Evolutionary conservation across 768 basidiomycete species (phyloP).

Genomic region (Porphyrellus cyaneotinctus): DNA sequence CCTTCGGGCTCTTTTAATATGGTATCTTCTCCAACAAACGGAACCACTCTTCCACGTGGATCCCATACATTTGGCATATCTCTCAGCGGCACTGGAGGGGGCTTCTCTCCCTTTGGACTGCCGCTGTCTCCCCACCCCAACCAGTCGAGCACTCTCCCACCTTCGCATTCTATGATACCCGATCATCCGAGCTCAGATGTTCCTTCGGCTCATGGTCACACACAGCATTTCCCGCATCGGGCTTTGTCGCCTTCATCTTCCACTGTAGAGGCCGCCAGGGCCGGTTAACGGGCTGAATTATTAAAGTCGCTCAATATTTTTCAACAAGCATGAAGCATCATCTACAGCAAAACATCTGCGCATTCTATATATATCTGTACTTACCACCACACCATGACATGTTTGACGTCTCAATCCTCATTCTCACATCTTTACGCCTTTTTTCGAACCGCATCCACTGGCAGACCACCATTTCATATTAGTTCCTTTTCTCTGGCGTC

Average conservation of each 20-base stretch:
- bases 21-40: constrained; percentile 26
- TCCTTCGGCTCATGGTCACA: constrained; percentile 31
- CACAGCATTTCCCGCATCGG: constrained; percentile 38
- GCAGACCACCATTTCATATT: constrained; percentile 29
- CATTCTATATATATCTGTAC: constrained; percentile 40
- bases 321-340: constrained; percentile 38
- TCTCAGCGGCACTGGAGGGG: constrained; percentile 24
- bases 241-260: constrained; percentile 37
- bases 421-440: constrained; percentile 17
- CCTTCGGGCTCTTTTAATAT: constrained; percentile 29
- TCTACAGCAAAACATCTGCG: constrained; percentile 38
- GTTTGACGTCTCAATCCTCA: constrained; percentile 33
- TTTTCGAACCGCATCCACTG: constrained; percentile 28
- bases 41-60: constrained; percentile 26
- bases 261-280: constrained; percentile 38
- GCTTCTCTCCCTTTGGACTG: constrained; percentile 32
- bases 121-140: constrained; percentile 31
- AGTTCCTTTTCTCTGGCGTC: constrained; percentile 22
- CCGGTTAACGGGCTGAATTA: constrained; percentile 38
- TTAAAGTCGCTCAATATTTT: constrained; percentile 37
- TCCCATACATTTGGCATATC: constrained; percentile 32
- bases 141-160: constrained; percentile 24
- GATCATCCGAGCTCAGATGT: constrained; percentile 32
- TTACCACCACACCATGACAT: constrained; percentile 34
- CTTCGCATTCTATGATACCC: constrained; percentile 36